phyloP scores from a whole-genome alignment of 2,329 filamentous ascomycete genomes.

The Mollisia scopiformis region DNA sequence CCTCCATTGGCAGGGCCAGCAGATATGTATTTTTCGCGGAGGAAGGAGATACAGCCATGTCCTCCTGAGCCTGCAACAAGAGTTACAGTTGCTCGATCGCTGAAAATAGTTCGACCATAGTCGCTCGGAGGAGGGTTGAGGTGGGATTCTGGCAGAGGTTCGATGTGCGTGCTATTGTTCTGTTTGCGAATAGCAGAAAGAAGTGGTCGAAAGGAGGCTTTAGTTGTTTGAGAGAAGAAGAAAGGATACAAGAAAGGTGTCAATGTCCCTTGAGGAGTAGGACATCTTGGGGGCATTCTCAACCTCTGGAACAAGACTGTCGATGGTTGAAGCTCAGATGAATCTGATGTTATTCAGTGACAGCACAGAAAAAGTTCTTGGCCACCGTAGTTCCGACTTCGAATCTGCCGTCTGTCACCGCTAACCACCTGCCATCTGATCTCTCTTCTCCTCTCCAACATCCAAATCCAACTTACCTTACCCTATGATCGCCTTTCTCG shows the following conservation, averaged over 20 bases:
- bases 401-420: background rate
- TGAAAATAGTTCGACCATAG: constrained; percentile 81
- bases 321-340: background rate
- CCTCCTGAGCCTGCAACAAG: constrained; percentile 82
- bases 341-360: constrained; percentile 18
- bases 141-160: constrained; percentile 46
- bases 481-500: background rate
- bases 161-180: constrained; percentile 23
- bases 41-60: constrained; percentile 91
- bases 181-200: constrained; percentile 19
- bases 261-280: constrained; percentile 31
- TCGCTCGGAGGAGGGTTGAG: constrained; percentile 84
- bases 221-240: constrained; percentile 23
- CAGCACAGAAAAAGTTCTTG: constrained; percentile 4
- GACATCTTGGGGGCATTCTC: constrained; percentile 37
- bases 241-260: constrained; percentile 39
- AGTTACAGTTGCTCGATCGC: constrained; percentile 80
- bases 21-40: constrained; percentile 86
- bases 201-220: constrained; percentile 11
- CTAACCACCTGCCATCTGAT: background rate
- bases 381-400: constrained; percentile 15
- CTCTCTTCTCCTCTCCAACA: background rate
- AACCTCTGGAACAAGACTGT: background rate
- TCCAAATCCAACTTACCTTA: background rate
- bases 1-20: constrained; percentile 94